Evolutionary conservation across 2,329 filamentous ascomycete species (phyloP), one percentile per base, ranked within the genome.

Genomic region (Epichloe gansuensis): DNA sequence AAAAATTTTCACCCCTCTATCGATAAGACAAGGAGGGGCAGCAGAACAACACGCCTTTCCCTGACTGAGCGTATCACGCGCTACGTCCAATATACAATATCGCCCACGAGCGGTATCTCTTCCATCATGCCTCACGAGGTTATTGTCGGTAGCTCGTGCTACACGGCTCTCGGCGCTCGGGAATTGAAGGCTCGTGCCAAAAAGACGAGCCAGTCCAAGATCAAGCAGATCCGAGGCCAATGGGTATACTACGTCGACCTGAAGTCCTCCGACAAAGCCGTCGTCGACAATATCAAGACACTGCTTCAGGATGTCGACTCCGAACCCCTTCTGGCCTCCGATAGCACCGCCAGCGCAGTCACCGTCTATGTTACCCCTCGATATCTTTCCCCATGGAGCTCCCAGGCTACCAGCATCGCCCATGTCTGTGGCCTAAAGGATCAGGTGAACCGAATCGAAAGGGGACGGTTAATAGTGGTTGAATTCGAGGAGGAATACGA

Each of bases 301-400:
- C 69, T 78, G 49, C 68, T 77, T 31, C 68, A 73, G 17, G 63
- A 74, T 50, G 58, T 66, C 59, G 63, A 64, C 56, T 59, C 61
- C 35, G 50, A 63, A 44, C 49, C 63, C 35, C 54, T 60, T 38
- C 43, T 58, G 38, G 54, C 61, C 25, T 55, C 66, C 15, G 60
- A 62, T 40, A 61, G 57, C 40, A 61, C 63, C 55, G 75, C 78
- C 50, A 67, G 74, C 53, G 72, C 74, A 43, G 69, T 76, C 47
- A 73, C 83, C 56, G 78, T 87, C 65, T 88, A 89, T 64, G 77
- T 95, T 53, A 82, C 79, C 46, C 91, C 91, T 21, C 81, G 91
- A 58, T 86, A 87, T 61, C 90, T 95, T 59, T 96, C 90, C 41
- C 93, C 93, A 65, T 98, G 93, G 93, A 96, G 89, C 70, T 95